Conservation (phyloP, 208 protist genomes). For the Leishmania turanica region DNA sequence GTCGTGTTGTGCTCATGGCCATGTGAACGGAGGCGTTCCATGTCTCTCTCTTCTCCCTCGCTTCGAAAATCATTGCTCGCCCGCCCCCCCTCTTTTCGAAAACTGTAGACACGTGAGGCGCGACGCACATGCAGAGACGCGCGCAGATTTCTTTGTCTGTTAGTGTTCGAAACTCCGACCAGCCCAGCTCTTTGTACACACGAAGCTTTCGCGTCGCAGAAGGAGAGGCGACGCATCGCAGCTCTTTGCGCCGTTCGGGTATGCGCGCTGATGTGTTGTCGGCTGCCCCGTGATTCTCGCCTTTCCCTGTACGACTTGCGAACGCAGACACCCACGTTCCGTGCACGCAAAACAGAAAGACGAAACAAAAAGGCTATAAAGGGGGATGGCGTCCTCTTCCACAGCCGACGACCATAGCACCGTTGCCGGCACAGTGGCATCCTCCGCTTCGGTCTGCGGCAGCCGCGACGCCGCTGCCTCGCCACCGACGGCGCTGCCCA, state of each 20-base stretch:
- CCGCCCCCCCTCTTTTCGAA: neutral
- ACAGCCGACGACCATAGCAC: neutral
- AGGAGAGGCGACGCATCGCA: neutral
- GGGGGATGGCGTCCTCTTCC: neutral
- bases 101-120: no score
- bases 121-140: no score
- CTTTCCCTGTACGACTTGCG: neutral
- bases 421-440: neutral
- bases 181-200: neutral
- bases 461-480: neutral
- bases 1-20: neutral
- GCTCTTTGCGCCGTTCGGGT: neutral
- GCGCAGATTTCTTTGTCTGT: neutral
- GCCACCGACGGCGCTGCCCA: neutral
- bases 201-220: neutral
- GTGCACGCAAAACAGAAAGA: neutral
- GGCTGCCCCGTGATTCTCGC: neutral
- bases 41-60: neutral
- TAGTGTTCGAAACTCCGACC: neutral
- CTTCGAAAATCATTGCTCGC: neutral
- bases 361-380: neutral
- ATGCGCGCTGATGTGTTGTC: neutral
- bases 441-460: neutral
- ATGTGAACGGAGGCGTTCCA: neutral
- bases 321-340: neutral